Percentiles rank a stretch among this genome's conserved stretches.
phyloP scores from a whole-genome alignment of 208 protist genomes.

The Acanthamoeba sp. region DNA sequence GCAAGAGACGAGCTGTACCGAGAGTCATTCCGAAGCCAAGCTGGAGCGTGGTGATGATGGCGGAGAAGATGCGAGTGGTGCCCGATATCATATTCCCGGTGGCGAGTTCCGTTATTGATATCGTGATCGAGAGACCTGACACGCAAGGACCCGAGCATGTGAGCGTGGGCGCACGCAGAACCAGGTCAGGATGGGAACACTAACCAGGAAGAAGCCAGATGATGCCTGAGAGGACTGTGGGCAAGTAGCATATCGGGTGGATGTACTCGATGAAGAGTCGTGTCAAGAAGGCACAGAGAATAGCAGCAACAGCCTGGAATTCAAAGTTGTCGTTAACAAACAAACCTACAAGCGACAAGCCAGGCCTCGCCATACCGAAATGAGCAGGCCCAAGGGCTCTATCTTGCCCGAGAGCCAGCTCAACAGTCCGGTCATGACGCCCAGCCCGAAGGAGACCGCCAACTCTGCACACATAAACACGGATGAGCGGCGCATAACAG shows the following conservation, averaged over 20 bases:
- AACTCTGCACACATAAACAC: background rate
- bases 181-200: background rate
- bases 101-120: constrained; percentile 38
- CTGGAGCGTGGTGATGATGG: constrained; percentile 53
- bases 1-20: too few relatives aligned
- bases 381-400: constrained; percentile 16
- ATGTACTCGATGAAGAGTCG: constrained; percentile 58
- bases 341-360: background rate
- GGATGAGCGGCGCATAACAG: background rate
- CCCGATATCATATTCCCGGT: constrained; percentile 66
- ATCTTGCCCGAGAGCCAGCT: background rate
- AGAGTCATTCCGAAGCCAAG: constrained; percentile 45
- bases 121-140: constrained; percentile 34
- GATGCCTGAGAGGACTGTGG: constrained; percentile 1
- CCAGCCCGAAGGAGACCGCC: background rate
- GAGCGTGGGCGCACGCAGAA: background rate
- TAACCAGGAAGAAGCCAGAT: constrained; percentile 39
- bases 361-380: background rate
- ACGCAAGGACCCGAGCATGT: background rate
- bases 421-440: background rate
- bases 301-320: constrained; percentile 20
- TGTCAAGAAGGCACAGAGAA: constrained; percentile 35
- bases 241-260: constrained; percentile 15
- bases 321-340: too few relatives aligned
- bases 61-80: constrained; percentile 57